phyloP scores from a whole-genome alignment of 331 rosid species.

The Phaseolus coccineus region DNA sequence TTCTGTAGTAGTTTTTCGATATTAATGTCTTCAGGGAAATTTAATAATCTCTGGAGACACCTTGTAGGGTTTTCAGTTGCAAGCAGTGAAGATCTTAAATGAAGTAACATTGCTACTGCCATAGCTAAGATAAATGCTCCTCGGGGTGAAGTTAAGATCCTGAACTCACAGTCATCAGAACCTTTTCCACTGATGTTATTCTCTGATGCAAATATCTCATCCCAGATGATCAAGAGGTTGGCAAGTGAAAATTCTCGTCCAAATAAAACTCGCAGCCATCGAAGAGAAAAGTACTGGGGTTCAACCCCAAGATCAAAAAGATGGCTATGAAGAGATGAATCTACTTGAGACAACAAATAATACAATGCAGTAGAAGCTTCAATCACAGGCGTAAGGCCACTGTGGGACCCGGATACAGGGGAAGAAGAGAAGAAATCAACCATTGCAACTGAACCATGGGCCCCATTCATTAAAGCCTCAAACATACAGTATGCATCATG shows the following conservation, averaged over 20 bases:
- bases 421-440: slow-evolving; percentile 81
- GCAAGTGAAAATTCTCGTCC: slow-evolving; percentile 93
- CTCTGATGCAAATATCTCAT: slow-evolving; percentile 84
- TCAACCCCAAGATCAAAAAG: slow-evolving; percentile 94
- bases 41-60: slow-evolving; percentile 91
- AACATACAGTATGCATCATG: slow-evolving; percentile 96
- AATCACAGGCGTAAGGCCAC: slow-evolving; percentile 84
- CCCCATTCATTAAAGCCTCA: slow-evolving; percentile 90
- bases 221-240: slow-evolving; percentile 86
- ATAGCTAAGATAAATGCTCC: slow-evolving; percentile 84
- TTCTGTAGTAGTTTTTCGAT: slow-evolving; percentile 73
- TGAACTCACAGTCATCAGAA: slow-evolving; percentile 60
- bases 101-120: slow-evolving; percentile 91
- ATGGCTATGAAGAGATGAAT: slow-evolving; percentile 90
- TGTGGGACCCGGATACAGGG: slow-evolving; percentile 69
- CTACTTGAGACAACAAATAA: slow-evolving; percentile 79
- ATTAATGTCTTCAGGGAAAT: slow-evolving; percentile 76
- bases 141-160: slow-evolving; percentile 75
- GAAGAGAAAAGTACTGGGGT: slow-evolving; percentile 96
- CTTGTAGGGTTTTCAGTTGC: slow-evolving; percentile 92
- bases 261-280: slow-evolving; percentile 95
- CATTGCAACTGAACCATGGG: slow-evolving; percentile 81
- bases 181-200: slow-evolving; percentile 56
- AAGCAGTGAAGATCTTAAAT: slow-evolving; percentile 91
- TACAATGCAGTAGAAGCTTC: slow-evolving; percentile 93